Evolutionary conservation across 2,329 filamentous ascomycete species (phyloP).

Genomic region (Biscogniauxia marginata): DNA sequence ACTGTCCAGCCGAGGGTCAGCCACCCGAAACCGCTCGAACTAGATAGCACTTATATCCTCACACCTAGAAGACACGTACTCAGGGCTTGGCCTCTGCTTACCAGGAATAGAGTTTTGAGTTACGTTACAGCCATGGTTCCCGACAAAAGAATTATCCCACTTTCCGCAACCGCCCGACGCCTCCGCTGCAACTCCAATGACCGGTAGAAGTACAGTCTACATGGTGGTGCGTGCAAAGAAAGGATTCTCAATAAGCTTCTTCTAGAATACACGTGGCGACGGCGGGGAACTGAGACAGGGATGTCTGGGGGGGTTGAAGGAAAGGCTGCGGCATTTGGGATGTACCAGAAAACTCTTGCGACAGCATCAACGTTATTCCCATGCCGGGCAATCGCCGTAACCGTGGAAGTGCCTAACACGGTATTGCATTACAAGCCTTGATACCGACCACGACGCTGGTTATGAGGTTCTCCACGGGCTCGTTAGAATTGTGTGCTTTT

Average conservation of each 20-base stretch:
- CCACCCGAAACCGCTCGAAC: not conserved
- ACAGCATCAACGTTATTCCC: not conserved
- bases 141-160: not conserved
- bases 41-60: not conserved
- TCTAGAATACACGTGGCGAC: conserved; percentile 3
- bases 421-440: no score
- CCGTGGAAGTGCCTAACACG: no score
- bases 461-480: not conserved
- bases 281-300: not conserved
- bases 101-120: conserved; percentile 4
- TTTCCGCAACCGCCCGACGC: not conserved
- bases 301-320: not conserved
- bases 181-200: not conserved
- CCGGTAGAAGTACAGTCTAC: not conserved
- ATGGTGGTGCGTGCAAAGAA: not conserved
- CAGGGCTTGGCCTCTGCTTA: not conserved
- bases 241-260: not conserved
- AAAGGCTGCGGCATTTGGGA: not conserved
- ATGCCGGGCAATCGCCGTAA: not conserved
- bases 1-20: not conserved
- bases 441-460: not conserved
- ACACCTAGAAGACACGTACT: not conserved
- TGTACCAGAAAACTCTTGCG: not conserved
- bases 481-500: not conserved
- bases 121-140: not conserved